phyloP scores from a whole-genome alignment of 164 flowering plant species.

The Vitis amurensis region DNA sequence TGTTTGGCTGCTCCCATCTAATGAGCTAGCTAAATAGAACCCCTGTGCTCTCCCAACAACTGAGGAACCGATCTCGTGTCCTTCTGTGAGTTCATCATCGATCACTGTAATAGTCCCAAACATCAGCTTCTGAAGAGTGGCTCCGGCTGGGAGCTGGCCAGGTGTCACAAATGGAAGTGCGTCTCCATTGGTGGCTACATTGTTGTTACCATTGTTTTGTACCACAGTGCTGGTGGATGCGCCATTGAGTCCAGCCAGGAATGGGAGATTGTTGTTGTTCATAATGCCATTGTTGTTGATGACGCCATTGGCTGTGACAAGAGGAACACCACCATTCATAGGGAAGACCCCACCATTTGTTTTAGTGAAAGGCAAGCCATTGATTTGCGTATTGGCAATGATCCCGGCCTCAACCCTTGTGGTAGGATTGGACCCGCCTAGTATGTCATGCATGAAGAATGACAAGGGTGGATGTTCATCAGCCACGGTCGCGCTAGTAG shows the following conservation, averaged over 20 bases:
- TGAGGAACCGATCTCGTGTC: slow-evolving; percentile 59
- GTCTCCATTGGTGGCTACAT: slow-evolving; percentile 7
- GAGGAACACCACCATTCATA: slow-evolving; percentile 15
- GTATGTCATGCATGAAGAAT: slow-evolving; percentile 57
- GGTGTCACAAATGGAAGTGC: slow-evolving; percentile 11
- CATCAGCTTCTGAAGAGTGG: slow-evolving; percentile 46
- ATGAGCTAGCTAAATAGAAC: slow-evolving; percentile 53
- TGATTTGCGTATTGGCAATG: slow-evolving; percentile 12
- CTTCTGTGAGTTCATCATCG: slow-evolving; percentile 67
- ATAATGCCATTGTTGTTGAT: slow-evolving; percentile 11
- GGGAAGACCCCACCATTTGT: slow-evolving; percentile 22
- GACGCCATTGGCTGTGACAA: slow-evolving; percentile 3
- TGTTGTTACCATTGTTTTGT: slow-evolving; percentile 17
- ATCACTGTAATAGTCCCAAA: slow-evolving; percentile 71
- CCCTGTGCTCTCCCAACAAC: slow-evolving; percentile 72
- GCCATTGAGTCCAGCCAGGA: slow-evolving; percentile 22
- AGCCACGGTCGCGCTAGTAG: slow-evolving; percentile 4
- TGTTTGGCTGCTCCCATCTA: slow-evolving; percentile 46
- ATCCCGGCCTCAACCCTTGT: slow-evolving; percentile 17
- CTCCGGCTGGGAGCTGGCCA: slow-evolving; percentile 47
- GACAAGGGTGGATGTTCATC: slow-evolving; percentile 19
- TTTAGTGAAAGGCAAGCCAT: slow-evolving; percentile 26
- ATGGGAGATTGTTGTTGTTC: slow-evolving; percentile 30
- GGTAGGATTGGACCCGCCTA: slow-evolving; percentile 41
- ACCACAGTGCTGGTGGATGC: slow-evolving; percentile 12